phyloP scores from a whole-genome alignment of 495 filamentous ascomycete genomes.

The Tuber borchii region DNA sequence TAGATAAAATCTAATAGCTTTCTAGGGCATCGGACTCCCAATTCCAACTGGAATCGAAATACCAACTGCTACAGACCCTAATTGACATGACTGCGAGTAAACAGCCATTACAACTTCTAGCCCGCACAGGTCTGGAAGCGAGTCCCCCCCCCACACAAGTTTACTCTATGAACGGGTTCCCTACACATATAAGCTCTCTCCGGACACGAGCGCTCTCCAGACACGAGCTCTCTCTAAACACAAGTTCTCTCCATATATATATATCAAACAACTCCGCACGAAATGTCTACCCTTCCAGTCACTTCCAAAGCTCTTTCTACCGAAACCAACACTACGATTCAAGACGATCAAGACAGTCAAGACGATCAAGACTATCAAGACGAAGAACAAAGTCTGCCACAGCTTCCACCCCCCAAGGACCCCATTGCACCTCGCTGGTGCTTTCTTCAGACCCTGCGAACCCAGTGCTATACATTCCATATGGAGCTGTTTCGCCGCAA shows the following conservation, averaged over 20 bases:
- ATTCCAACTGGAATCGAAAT: not conserved
- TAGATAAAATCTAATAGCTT: not conserved
- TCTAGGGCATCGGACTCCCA: not conserved
- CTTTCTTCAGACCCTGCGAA: not conserved
- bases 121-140: not conserved
- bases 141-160: too few species aligned
- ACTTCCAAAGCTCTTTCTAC: not conserved
- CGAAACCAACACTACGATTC: not conserved
- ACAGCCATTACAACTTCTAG: not conserved
- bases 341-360: too few species aligned
- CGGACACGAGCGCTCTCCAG: not conserved
- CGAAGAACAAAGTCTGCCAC: too few species aligned
- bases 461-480: not conserved
- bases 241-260: not conserved
- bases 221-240: not conserved
- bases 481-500: not conserved
- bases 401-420: accelerated
- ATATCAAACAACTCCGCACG: not conserved
- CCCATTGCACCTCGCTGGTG: not conserved
- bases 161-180: too few species aligned
- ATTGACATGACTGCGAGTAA: not conserved
- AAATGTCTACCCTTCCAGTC: not conserved
- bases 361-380: too few species aligned
- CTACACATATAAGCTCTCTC: not conserved
- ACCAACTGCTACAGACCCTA: not conserved